Conservation (phyloP, 148 eudicot genomes). For the Fallopia convolvulus region DNA sequence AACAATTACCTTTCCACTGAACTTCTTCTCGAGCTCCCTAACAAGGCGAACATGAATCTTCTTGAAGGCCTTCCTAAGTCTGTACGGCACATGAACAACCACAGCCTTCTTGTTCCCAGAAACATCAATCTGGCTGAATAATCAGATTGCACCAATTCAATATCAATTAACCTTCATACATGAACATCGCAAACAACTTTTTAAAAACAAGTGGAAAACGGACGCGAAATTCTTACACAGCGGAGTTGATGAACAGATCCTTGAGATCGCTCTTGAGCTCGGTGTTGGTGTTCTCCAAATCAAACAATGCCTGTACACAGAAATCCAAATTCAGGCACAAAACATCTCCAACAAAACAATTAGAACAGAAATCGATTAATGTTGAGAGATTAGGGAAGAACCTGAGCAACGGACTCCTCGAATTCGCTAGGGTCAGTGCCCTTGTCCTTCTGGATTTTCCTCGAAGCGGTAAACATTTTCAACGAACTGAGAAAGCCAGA, state of each 20-base stretch:
- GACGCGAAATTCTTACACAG: not conserved
- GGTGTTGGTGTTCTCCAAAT: constrained; percentile 12
- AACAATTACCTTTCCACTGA: constrained; percentile 12
- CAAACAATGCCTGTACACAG: not conserved
- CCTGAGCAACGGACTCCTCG: constrained; percentile 13
- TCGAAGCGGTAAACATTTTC: constrained; percentile 10
- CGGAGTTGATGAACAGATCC: constrained; percentile 15
- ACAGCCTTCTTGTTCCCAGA: constrained; percentile 2
- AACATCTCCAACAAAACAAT: not conserved
- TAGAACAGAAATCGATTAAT: not conserved
- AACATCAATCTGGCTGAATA: constrained; percentile 1
- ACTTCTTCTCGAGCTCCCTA: constrained; percentile 13
- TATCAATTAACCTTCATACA: not conserved
- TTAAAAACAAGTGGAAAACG: not conserved
- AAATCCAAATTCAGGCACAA: not conserved
- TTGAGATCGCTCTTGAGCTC: constrained; percentile 13
- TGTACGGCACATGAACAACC: constrained; percentile 3
- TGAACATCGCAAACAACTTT: not conserved
- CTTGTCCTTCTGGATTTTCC: constrained; percentile 11
- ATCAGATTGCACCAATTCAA: not conserved
- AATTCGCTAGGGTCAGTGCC: not conserved
- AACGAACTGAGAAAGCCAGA: not conserved
- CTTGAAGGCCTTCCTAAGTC: constrained; percentile 9
- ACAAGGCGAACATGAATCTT: constrained; percentile 14
- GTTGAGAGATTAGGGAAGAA: not conserved